These are phyloP conservation scores for Wickerhamiella siamensis DNA, from an alignment of 805 yeast species.

Conservation along the genomic window DNA sequence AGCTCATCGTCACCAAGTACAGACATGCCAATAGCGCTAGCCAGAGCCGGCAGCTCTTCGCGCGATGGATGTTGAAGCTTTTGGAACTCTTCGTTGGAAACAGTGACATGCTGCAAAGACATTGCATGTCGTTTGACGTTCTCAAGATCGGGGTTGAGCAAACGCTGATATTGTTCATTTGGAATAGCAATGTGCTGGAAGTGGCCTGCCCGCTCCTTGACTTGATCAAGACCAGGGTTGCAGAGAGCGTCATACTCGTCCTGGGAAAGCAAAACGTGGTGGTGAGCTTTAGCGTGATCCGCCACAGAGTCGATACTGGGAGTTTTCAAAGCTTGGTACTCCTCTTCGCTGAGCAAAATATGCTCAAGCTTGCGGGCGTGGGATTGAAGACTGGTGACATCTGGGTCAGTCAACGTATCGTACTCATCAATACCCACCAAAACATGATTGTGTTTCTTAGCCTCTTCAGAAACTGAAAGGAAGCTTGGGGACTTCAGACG, in stretches of 20 bases:
- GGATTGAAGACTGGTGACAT: neutral
- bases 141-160: constrained; percentile 11
- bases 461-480: neutral
- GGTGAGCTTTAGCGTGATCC: constrained; percentile 2
- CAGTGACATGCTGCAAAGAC: constrained; percentile 13
- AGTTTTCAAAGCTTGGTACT: neutral
- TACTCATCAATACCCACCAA: constrained; percentile 1
- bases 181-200: constrained; percentile 18
- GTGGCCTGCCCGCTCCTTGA: constrained; percentile 9
- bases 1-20: constrained; percentile 18
- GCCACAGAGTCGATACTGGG: constrained; percentile 5
- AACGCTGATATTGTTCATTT: neutral
- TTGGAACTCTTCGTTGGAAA: constrained; percentile 15
- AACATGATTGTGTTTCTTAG: neutral
- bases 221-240: constrained; percentile 11
- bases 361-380: neutral
- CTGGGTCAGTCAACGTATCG: constrained; percentile 1
- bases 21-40: constrained; percentile 11
- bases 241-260: constrained; percentile 11
- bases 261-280: neutral
- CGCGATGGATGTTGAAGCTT: constrained; percentile 20
- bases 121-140: constrained; percentile 10
- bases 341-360: neutral
- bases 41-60: constrained; percentile 22
- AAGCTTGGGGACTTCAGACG: constrained; percentile 1